phyloP scores from a whole-genome alignment of 176 grass and related monocot genomes.

The Aegilops tauschii region DNA sequence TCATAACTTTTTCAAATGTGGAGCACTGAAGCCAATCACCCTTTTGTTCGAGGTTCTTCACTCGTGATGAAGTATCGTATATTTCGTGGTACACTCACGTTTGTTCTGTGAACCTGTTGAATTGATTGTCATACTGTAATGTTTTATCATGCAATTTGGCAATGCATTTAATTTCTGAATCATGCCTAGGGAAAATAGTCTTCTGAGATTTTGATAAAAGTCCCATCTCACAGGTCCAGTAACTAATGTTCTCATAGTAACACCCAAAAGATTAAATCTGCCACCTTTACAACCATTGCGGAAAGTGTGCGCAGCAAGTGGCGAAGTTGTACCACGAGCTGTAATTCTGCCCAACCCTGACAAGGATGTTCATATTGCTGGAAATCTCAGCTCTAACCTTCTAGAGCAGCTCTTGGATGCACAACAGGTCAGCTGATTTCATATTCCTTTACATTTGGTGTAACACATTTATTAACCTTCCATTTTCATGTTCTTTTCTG shows the following conservation, averaged over 20 bases:
- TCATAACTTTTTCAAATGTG: not conserved
- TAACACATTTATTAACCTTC: not conserved
- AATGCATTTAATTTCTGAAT: conserved; percentile 10
- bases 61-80: not conserved
- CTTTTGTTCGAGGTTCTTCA: not conserved
- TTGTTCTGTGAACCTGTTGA: not conserved
- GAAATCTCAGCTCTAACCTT: conserved; percentile 35
- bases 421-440: conserved; percentile 47
- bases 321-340: conserved; percentile 29
- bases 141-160: not conserved
- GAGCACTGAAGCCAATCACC: not conserved
- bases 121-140: not conserved
- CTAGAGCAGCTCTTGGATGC: conserved; percentile 31
- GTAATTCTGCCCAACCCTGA: conserved; percentile 36
- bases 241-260: conserved; percentile 62
- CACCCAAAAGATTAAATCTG: conserved; percentile 34
- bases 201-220: not conserved
- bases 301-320: conserved; percentile 48
- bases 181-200: not conserved
- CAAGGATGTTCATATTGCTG: conserved; percentile 29
- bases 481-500: conserved; percentile 1
- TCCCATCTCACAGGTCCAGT: conserved; percentile 46
- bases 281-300: conserved; percentile 44
- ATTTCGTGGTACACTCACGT: not conserved
- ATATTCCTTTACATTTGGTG: not conserved